Base-by-base conservation (phyloP, 108 stramenopile species). In the Cylindrotheca closterium region DNA sequence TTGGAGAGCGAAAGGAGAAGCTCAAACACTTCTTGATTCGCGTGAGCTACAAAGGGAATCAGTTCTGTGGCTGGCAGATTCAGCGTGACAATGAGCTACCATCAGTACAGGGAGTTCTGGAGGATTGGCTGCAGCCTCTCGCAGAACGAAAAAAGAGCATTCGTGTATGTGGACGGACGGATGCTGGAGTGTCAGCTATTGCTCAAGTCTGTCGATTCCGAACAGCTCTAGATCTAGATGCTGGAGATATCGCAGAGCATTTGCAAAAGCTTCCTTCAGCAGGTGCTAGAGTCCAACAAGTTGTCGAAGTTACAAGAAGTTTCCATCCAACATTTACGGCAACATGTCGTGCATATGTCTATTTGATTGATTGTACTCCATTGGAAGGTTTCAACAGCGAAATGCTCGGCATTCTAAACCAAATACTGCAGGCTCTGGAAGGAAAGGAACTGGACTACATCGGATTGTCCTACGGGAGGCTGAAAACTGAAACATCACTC, bases 61-160 rank as follows among this genome's bases (percentile, higher is more conserved):
- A 72, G 30, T 91, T 91, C 70, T 87, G 86, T 75, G 89, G 89
- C 22, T 91, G 89, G 89, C 86, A 91, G 58, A 87, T 68, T 10
- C 89, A 91, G 74, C 37, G 67, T 37, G 66, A 84, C 42, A 66
- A 77, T 46, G 55, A 70, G 12, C 51, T 76, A 23, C 83, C 85
- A 19, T 85, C 89, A 1, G 89, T 91, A 2, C 89, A 91, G 54
- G 67, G 81, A 27, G 76, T 73, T 0, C 48, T 91, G 51, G 83
- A 79, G 25, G 73, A 86, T 69, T 70, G 73, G 33, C 56, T 88
- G 23, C 73, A 80, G 45, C 77, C 68, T 31, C 37, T 81, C 1
- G 60, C 32, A 49, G 47, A 34, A 18, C 22, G 25, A 2, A 49
- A 49, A 29, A 71, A 82, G 23, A 65, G 84, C 60, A 65, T 91